A percentile compares a stretch with the other conserved stretches of the same genome.
Conservation (phyloP, 2,329 filamentous ascomycete genomes). For the Corynespora cassiicola region DNA sequence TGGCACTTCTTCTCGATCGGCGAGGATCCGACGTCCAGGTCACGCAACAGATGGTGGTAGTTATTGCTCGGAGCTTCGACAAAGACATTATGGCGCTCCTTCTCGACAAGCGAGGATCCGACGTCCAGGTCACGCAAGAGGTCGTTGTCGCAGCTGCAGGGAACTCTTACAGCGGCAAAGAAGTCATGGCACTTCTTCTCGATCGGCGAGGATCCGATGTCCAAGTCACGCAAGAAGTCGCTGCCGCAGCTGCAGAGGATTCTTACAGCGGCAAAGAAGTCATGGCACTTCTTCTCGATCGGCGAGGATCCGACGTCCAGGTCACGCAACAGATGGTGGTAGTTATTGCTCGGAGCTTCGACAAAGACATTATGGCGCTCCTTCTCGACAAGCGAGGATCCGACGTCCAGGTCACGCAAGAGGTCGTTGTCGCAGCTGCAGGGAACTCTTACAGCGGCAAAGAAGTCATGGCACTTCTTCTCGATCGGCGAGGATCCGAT, state of each 20-base stretch:
- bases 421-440: slow-evolving; percentile 2
- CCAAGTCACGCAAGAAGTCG: slow-evolving; percentile 10
- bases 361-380: too few relatives aligned
- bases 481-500: too few relatives aligned
- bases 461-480: slow-evolving; percentile 13
- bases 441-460: slow-evolving; percentile 2
- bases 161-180: slow-evolving; percentile 3
- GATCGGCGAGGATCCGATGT: too few relatives aligned
- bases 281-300: too few relatives aligned
- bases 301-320: too few relatives aligned
- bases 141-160: slow-evolving; percentile 9
- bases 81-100: slow-evolving; percentile 10
- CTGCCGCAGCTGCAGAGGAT: slow-evolving; percentile 7
- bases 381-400: slow-evolving; percentile 7
- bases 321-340: too few relatives aligned
- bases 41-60: slow-evolving; percentile 9
- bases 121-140: slow-evolving; percentile 10
- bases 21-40: slow-evolving; percentile 9
- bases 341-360: too few relatives aligned
- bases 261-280: slow-evolving; percentile 10
- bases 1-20: slow-evolving; percentile 12
- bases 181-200: slow-evolving; percentile 15
- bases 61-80: slow-evolving; percentile 6
- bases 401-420: slow-evolving; percentile 8
- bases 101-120: slow-evolving; percentile 8